Evolutionary conservation across 1,139 yeast species (phyloP).

Genomic region (Fermentozyma sake): DNA sequence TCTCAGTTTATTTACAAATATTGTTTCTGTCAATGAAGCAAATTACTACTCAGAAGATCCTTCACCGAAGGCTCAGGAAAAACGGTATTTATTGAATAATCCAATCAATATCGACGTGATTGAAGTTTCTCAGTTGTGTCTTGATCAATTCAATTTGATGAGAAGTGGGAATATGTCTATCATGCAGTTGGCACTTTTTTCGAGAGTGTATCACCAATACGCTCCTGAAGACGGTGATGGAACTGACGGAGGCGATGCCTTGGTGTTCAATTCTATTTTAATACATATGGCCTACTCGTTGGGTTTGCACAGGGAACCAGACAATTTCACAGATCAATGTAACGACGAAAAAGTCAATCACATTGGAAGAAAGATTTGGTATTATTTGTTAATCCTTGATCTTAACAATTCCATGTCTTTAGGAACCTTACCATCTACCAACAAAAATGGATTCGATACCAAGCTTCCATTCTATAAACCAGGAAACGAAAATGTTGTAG

Average conservation of each 20-base stretch:
- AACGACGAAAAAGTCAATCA: slow-evolving; percentile 24
- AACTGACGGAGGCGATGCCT: slow-evolving; percentile 43
- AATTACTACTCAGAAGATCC: slow-evolving; percentile 20
- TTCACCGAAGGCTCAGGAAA: slow-evolving; percentile 17
- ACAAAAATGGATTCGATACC: slow-evolving; percentile 26
- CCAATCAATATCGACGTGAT: slow-evolving; percentile 30
- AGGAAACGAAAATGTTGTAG: slow-evolving; percentile 27
- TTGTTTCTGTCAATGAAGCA: slow-evolving; percentile 25
- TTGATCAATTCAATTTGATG: slow-evolving; percentile 34
- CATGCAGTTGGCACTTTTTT: slow-evolving; percentile 43
- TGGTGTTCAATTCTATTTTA: slow-evolving; percentile 33
- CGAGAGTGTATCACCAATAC: slow-evolving; percentile 35
- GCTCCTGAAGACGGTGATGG: slow-evolving; percentile 55
- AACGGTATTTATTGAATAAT: slow-evolving; percentile 24
- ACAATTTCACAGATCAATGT: slow-evolving; percentile 15
- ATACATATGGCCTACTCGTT: slow-evolving; percentile 41
- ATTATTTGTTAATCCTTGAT: slow-evolving; percentile 29
- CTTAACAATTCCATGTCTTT: slow-evolving; percentile 28
- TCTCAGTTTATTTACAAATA: slow-evolving; percentile 20
- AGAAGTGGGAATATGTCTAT: slow-evolving; percentile 45
- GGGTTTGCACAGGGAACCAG: slow-evolving; percentile 47
- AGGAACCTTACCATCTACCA: slow-evolving; percentile 35
- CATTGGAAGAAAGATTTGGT: slow-evolving; percentile 36
- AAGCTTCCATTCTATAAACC: slow-evolving; percentile 26
- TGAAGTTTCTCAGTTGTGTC: slow-evolving; percentile 34